Conservation (phyloP, 257 asterid species). For the Misopates orontium region DNA sequence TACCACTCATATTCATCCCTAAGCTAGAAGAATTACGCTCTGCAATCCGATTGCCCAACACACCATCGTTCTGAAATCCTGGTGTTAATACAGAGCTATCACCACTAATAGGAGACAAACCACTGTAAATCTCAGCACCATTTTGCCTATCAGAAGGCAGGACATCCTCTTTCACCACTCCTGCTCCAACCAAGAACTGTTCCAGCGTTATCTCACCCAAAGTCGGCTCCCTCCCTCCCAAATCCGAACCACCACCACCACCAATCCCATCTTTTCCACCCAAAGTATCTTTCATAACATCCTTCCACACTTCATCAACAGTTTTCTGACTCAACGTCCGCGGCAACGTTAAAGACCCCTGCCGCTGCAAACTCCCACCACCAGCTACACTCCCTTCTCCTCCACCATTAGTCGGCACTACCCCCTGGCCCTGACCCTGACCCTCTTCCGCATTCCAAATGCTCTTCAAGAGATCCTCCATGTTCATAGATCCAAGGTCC, state of each 20-base stretch:
- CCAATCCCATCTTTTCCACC: constrained; percentile 40
- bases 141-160: constrained; percentile 42
- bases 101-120: constrained; percentile 36
- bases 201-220: constrained; percentile 85
- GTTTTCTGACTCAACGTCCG: constrained; percentile 81
- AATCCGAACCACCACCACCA: constrained; percentile 41
- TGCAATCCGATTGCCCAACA: constrained; percentile 45
- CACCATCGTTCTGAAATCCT: constrained; percentile 54
- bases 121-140: constrained; percentile 38
- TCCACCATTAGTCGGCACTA: constrained; percentile 34
- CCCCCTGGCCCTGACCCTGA: constrained; percentile 43
- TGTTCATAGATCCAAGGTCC: constrained; percentile 90
- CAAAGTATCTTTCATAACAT: constrained; percentile 52
- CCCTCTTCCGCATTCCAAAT: constrained; percentile 92
- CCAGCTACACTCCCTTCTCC: constrained; percentile 31
- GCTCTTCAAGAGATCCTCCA: constrained; percentile 88
- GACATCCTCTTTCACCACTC: constrained; percentile 77
- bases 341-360: constrained; percentile 83
- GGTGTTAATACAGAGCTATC: constrained; percentile 38
- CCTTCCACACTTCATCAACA: constrained; percentile 82
- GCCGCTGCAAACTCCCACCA: constrained; percentile 72
- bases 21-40: constrained; percentile 46
- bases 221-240: constrained; percentile 63
- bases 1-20: constrained; percentile 42
- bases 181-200: constrained; percentile 73